A percentile compares a stretch with the other conserved stretches of the same genome.
These are phyloP conservation scores for Verticillium longisporum DNA, from an alignment of 2,329 filamentous ascomycete genomes.

Conservation along the genomic window DNA sequence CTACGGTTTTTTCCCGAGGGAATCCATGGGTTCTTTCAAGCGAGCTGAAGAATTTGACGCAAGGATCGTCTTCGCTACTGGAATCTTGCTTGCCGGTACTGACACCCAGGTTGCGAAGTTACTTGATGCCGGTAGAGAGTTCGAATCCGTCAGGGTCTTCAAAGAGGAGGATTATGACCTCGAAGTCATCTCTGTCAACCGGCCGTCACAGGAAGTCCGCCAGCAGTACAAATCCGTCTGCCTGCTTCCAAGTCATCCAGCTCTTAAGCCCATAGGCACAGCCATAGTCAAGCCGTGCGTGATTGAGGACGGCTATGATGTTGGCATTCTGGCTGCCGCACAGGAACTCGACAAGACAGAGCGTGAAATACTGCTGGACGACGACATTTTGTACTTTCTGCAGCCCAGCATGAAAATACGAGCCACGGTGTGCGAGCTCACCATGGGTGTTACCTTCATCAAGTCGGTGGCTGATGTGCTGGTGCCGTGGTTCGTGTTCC, in stretches of 20 bases:
- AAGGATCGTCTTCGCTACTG: slow-evolving; percentile 33
- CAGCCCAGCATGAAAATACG: slow-evolving; percentile 59
- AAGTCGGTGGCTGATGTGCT: slow-evolving; percentile 48
- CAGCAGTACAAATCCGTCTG: slow-evolving; percentile 36
- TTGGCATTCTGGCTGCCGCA: slow-evolving; percentile 9
- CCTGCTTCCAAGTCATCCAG: slow-evolving; percentile 21
- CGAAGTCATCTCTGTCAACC: slow-evolving; percentile 49
- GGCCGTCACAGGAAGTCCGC: slow-evolving; percentile 31
- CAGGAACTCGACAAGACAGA: neutral
- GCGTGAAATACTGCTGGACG: slow-evolving; percentile 61
- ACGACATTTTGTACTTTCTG: slow-evolving; percentile 42
- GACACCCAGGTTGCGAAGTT: neutral
- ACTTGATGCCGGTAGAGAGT: slow-evolving; percentile 5
- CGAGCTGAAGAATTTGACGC: slow-evolving; percentile 34
- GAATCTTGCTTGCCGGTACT: slow-evolving; percentile 30
- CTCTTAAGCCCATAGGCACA: slow-evolving; percentile 35
- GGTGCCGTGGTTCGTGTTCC: slow-evolving; percentile 56
- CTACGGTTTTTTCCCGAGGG: slow-evolving; percentile 6
- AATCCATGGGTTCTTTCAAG: slow-evolving; percentile 17
- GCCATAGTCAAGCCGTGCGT: slow-evolving; percentile 34
- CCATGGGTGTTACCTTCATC: slow-evolving; percentile 59
- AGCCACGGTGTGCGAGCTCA: slow-evolving; percentile 47
- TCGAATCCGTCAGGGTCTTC: slow-evolving; percentile 29
- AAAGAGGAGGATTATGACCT: slow-evolving; percentile 48
- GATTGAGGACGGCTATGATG: slow-evolving; percentile 42